A percentile compares a stretch with the other conserved stretches of the same genome.
phyloP scores from a whole-genome alignment of 768 basidiomycete genomes.

The Trametes meyenii region DNA sequence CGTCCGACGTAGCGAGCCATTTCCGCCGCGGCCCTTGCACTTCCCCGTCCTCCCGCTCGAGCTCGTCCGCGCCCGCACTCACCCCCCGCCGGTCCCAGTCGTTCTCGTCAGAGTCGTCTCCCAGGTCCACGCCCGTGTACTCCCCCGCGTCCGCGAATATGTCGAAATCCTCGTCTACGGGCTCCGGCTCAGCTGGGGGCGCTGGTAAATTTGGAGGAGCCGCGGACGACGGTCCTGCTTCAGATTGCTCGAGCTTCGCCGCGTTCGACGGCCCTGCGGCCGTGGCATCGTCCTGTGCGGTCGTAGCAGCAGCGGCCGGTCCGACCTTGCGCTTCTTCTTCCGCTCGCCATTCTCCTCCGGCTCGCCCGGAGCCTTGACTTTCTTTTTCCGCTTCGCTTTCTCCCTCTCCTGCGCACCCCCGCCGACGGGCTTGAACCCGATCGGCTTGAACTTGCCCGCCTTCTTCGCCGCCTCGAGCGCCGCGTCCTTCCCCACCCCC shows the following conservation, averaged over 20 bases:
- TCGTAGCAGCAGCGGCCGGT: background rate
- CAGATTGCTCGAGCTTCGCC: conserved; percentile 1
- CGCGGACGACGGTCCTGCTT: conserved; percentile 27
- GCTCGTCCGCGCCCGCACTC: background rate
- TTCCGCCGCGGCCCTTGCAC: conserved; percentile 16
- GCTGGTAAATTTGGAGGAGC: conserved; percentile 27
- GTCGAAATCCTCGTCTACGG: conserved; percentile 71
- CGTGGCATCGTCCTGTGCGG: background rate
- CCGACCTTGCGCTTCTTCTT: conserved; percentile 61
- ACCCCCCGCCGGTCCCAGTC: background rate
- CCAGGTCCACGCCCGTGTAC: conserved; percentile 70
- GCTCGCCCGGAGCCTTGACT: conserved; percentile 35
- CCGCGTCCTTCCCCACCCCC: conserved; percentile 24
- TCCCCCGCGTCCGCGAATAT: conserved; percentile 88
- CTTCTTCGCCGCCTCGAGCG: conserved; percentile 42
- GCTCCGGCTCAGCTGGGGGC: conserved; percentile 40
- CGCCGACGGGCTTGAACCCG: conserved; percentile 68
- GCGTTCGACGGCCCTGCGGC: background rate
- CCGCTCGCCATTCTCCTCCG: conserved; percentile 40
- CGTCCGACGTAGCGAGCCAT: conserved; percentile 26
- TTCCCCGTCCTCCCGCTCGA: conserved; percentile 20
- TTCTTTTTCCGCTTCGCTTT: conserved; percentile 60
- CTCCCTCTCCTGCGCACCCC: conserved; percentile 34
- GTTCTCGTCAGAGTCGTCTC: conserved; percentile 45
- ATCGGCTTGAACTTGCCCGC: conserved; percentile 52